Evolutionary conservation across 169 alveolate species (phyloP), one percentile per base, ranked within the genome.

Genomic region (Plasmodium falciparum): DNA sequence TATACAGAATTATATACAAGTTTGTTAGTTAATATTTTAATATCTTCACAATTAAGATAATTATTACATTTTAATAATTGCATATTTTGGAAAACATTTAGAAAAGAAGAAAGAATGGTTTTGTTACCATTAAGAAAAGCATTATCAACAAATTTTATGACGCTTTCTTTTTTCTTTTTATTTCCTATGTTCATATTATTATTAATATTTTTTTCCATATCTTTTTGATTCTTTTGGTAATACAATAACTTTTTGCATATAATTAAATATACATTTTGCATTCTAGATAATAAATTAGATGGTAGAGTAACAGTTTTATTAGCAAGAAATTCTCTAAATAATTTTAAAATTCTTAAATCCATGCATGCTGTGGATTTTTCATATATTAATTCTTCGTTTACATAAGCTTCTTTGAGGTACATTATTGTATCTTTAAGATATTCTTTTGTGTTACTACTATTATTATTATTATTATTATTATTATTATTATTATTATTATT

Each of bases 301-400:
- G 91, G 91, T 17, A 69, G 12, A 4, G 72, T 54, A 22, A 56
- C 91, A 13, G 83, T 52, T 67, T 83, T 83, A 49, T 67, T 83
- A 6, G 85, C 74, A 39, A 83, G 13, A n/a, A 83, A 69, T 39
- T 83, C 91, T 83, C 83, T 83, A 29, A 83, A 69, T 49, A 83
- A 63, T 39, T 58, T 69, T 29, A 83, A 83, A 67, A 83, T 54
- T 69, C 91, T 69, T 62, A 69, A 69, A 22, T 83, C 91, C 13
- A 83, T 72, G 2, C 74, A 24, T 2, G 91, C 73, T 56, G 73
- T 52, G 22, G 74, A 52, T 39, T 73, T 33, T 20, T 69, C 70
- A 58, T 62, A 83, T 43, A 83, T 13, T 26, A 83, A 15, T n/a
- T 83, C 91, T 67, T 83, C 91, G 12, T 69, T 83, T 56, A 39